Evolutionary conservation across 2,329 filamentous ascomycete genomes (phyloP).

Genomic region (Pseudogymnoascus sp.): DNA sequence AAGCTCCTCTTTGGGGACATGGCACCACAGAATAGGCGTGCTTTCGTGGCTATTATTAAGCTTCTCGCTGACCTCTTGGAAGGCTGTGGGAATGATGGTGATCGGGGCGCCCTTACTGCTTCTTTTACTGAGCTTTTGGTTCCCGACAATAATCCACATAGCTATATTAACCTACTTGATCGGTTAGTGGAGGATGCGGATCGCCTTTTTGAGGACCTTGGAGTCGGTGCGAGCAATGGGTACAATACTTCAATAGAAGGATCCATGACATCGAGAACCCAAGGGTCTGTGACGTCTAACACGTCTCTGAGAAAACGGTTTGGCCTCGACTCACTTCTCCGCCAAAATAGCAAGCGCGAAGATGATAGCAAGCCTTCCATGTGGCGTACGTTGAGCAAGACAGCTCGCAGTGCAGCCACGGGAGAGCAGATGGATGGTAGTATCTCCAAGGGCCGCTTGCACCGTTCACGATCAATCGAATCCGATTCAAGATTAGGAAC

Average conservation of each 20-base stretch:
- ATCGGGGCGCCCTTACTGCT: slow-evolving; percentile 76
- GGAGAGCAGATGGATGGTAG: slow-evolving; percentile 48
- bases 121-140: slow-evolving; percentile 84
- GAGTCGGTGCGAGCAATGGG: slow-evolving; percentile 24
- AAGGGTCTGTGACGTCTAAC: slow-evolving; percentile 72
- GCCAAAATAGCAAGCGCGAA: slow-evolving; percentile 69
- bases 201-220: slow-evolving; percentile 66
- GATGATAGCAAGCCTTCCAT: slow-evolving; percentile 66
- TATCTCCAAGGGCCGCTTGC: slow-evolving; percentile 57
- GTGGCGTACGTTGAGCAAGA: slow-evolving; percentile 82
- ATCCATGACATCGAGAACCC: slow-evolving; percentile 23
- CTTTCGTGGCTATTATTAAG: slow-evolving; percentile 75
- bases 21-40: slow-evolving; percentile 62
- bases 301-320: slow-evolving; percentile 76
- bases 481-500: slow-evolving; percentile 41
- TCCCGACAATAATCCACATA: slow-evolving; percentile 63
- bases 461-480: slow-evolving; percentile 72
- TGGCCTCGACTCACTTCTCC: slow-evolving; percentile 65
- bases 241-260: slow-evolving; percentile 20
- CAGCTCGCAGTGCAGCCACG: slow-evolving; percentile 50
- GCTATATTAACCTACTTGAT: slow-evolving; percentile 83
- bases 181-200: slow-evolving; percentile 84
- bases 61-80: slow-evolving; percentile 80
- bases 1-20: slow-evolving; percentile 55
- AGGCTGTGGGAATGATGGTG: slow-evolving; percentile 82